Evolutionary conservation across 305 asterid genomes (phyloP).

Genomic region (Salvia sclarea): DNA sequence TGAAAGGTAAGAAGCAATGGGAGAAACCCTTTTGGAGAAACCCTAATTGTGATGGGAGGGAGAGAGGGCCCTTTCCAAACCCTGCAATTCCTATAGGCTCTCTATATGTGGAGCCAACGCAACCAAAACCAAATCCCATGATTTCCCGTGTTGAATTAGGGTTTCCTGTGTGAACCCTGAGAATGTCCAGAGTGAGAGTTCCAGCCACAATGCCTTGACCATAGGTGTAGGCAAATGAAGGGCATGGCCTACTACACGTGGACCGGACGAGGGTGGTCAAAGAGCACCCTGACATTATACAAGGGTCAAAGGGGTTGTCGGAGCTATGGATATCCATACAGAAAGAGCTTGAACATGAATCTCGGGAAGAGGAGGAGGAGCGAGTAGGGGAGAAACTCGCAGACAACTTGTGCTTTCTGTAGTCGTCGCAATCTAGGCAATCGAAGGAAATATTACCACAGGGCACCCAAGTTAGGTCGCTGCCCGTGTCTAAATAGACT

Average conservation of each 20-base stretch:
- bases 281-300: conserved; percentile 64
- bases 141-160: conserved; percentile 45
- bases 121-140: conserved; percentile 58
- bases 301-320: conserved; percentile 55
- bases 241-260: conserved; percentile 70
- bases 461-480: conserved; percentile 48
- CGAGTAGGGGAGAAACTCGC: conserved; percentile 50
- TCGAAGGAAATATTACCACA: conserved; percentile 64
- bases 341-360: conserved; percentile 53
- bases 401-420: conserved; percentile 34
- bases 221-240: conserved; percentile 72
- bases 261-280: conserved; percentile 47
- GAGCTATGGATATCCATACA: conserved; percentile 59
- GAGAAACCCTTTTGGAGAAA: conserved; percentile 69
- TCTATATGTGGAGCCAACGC: conserved; percentile 57
- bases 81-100: conserved; percentile 82
- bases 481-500: conserved; percentile 35
- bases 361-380: conserved; percentile 56
- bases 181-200: conserved; percentile 57
- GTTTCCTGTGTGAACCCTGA: conserved; percentile 44
- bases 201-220: conserved; percentile 65
- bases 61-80: conserved; percentile 71
- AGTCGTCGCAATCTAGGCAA: conserved; percentile 63
- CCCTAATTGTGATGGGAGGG: conserved; percentile 85
- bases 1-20: conserved; percentile 78